Evolutionary conservation across 176 grass and related monocot genomes (phyloP).

Genomic region (Phyllostachys edulis): DNA sequence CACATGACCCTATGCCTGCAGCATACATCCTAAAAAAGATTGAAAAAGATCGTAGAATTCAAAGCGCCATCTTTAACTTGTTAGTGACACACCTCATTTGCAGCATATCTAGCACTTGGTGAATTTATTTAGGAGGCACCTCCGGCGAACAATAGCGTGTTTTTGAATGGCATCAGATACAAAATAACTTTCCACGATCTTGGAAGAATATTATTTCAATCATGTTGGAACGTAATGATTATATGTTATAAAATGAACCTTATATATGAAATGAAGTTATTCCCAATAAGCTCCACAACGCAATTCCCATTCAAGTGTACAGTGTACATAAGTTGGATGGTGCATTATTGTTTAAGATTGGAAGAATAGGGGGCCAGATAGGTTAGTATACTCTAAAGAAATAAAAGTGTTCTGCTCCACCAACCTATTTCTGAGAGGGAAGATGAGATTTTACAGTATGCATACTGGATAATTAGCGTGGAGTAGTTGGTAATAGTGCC

Average conservation of each 20-base stretch:
- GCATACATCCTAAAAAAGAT: neutral
- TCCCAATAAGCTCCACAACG: neutral
- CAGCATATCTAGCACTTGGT: neutral
- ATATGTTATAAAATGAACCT: neutral
- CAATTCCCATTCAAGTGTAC: neutral
- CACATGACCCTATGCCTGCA: neutral
- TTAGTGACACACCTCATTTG: neutral
- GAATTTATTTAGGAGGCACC: neutral
- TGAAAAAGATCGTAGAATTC: neutral
- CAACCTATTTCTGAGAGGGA: neutral
- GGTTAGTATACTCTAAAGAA: neutral
- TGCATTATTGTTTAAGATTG: neutral
- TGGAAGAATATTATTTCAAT: neutral
- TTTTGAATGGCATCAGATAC: neutral
- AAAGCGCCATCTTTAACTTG: neutral
- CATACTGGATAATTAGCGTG: neutral
- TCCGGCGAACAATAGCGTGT: neutral
- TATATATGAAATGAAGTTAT: neutral
- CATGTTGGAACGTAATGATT: neutral
- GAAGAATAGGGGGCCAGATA: neutral
- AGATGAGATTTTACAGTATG: constrained; percentile 17
- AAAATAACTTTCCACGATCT: neutral
- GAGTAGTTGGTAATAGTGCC: neutral
- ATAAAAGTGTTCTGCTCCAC: neutral
- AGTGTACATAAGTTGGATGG: neutral